Percentiles rank a stretch among this genome's conserved stretches.
Evolutionary conservation across 148 eudicot species (phyloP).

Genomic region (Cornus suecica): DNA sequence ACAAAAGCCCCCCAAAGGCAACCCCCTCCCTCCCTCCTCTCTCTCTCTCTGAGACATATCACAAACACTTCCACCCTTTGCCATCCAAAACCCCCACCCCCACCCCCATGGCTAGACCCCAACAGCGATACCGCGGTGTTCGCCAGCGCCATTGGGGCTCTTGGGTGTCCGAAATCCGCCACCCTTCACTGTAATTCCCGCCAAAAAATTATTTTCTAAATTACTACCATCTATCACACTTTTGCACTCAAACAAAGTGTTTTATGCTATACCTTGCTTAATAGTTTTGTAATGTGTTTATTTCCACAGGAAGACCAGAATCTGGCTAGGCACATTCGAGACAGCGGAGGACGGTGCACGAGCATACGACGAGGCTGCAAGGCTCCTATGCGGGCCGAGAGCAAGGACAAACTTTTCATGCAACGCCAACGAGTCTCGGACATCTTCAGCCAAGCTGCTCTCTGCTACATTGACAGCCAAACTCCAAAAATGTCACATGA

Average conservation of each 20-base stretch:
- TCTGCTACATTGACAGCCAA: slow-evolving; percentile 60
- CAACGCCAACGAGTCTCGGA: slow-evolving; percentile 24
- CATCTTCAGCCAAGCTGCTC: slow-evolving; percentile 33
- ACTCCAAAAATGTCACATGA: slow-evolving; percentile 52
- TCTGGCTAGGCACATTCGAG: slow-evolving; percentile 76
- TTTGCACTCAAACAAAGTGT: neutral
- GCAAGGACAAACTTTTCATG: slow-evolving; percentile 50
- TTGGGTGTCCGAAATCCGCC: slow-evolving; percentile 76
- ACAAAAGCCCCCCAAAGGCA: slow-evolving; percentile 14
- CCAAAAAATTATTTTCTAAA: neutral
- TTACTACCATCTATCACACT: neutral
- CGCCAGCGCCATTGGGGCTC: slow-evolving; percentile 71
- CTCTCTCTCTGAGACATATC: slow-evolving; percentile 10
- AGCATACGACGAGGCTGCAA: slow-evolving; percentile 73
- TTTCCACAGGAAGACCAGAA: slow-evolving; percentile 58
- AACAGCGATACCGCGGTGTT: slow-evolving; percentile 53
- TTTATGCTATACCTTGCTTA: neutral
- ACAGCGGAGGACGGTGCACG: slow-evolving; percentile 77
- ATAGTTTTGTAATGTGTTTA: neutral
- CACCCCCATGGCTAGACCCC: slow-evolving; percentile 42
- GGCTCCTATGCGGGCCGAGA: slow-evolving; percentile 59
- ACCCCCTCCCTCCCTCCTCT: slow-evolving; percentile 5
- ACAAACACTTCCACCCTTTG: slow-evolving; percentile 8
- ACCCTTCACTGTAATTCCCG: slow-evolving; percentile 52
- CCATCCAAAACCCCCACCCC: neutral